Percentiles rank a stretch among this genome's conserved stretches.
phyloP scores from a whole-genome alignment of 805 yeast genomes.

The Wickerhamomyces bovis region DNA sequence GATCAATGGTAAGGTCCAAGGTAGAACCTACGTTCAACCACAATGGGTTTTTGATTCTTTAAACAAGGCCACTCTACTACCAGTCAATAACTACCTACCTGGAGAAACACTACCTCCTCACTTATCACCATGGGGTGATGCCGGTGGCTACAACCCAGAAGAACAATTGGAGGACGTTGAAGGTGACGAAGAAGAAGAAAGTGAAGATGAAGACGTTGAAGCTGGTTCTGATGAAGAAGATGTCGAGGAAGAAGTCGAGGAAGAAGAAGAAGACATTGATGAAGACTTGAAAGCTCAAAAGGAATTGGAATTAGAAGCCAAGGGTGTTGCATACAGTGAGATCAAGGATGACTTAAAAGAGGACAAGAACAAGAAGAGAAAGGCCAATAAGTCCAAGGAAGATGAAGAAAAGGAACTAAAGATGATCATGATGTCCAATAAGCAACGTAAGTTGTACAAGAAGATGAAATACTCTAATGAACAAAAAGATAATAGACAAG shows the following conservation, averaged over 20 bases:
- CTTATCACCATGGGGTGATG: constrained; percentile 98
- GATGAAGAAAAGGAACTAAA: constrained; percentile 84
- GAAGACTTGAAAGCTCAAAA: constrained; percentile 58
- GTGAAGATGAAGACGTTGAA: constrained; percentile 44
- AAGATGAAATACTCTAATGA: constrained; percentile 90
- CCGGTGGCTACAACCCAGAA: constrained; percentile 83
- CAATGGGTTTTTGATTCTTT: constrained; percentile 96
- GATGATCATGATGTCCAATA: constrained; percentile 96
- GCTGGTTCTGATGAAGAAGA: constrained; percentile 51
- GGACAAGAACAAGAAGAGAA: constrained; percentile 28
- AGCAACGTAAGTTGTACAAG: constrained; percentile 88
- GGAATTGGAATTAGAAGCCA: constrained; percentile 86
- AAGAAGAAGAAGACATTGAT: constrained; percentile 45
- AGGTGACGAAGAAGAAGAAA: constrained; percentile 41
- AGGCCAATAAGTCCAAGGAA: constrained; percentile 36
- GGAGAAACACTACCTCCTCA: constrained; percentile 97
- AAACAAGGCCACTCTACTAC: constrained; percentile 67
- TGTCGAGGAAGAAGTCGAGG: constrained; percentile 40
- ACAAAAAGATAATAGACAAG: constrained; percentile 73
- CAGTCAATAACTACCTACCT: constrained; percentile 81
- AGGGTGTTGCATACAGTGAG: constrained; percentile 76
- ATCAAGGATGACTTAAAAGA: constrained; percentile 33
- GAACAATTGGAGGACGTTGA: constrained; percentile 37
- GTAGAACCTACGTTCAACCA: constrained; percentile 93
- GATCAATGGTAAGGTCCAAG: constrained; percentile 68